Base-by-base conservation (phyloP, 2,329 filamentous ascomycete genomes). In the Claviceps sp. region DNA sequence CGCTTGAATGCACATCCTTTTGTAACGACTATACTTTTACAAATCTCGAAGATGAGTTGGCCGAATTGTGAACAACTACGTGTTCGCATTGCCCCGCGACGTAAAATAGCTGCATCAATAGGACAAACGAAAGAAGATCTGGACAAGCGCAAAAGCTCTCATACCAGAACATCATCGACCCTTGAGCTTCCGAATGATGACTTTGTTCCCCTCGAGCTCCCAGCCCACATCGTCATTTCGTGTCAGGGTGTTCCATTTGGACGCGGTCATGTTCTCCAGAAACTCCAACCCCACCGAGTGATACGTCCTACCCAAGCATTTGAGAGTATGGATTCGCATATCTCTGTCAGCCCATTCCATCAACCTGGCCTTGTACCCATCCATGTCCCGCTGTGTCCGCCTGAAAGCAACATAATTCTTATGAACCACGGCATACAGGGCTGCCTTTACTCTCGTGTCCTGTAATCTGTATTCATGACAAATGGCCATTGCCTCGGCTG, bases 381-480 rank as follows among this genome's bases (percentile, higher is more conserved):
- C 88, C 34, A 93, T 87, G 52, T 73, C 77, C 56, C 75, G 74
- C 68, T 81, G 82, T 46, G 86, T 71, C 56, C 79, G 77, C 72
- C 85, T 86, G 64, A 95, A 96, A 13, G 78, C 65, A 37, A 88
- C 75, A 73, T 88, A 97, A 63, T 97, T 86, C 60, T 93, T 88
- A 56, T 84, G 83, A 11, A 85, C 80, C 48, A 98, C 65, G 5
- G 88, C 81, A 17, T 71, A 70, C 16, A 98, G 71, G 26, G 86
- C 76, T 4, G 71, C 71, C 59, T 88, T 82, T 1, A 96, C 74
- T 50, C 82, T 79, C n/a, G 74, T 64, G 62, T 88, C 87, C 46
- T 71, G 71, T 52, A 89, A 76, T 7, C 66, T 66, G 65, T 86
- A 85, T 23, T 69, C 64, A 49, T 77, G 70, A 51, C 82, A 78